Base-by-base conservation (phyloP, 116 monocot genomes). In the Dioscorea cayenensis region DNA sequence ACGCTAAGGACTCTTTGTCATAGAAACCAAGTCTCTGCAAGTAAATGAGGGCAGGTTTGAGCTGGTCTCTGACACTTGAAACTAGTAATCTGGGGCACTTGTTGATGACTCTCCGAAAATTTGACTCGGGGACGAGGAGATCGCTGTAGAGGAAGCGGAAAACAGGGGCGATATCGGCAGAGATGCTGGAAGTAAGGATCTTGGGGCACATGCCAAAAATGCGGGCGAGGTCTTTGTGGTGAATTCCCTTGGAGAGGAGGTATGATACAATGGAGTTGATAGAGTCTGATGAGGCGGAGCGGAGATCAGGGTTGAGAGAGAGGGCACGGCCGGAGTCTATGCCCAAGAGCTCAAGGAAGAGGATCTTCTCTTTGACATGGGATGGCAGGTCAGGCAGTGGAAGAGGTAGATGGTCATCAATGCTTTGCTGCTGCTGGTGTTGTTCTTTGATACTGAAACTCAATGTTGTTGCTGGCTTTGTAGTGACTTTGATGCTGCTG, bases 331-430 rank as follows among this genome's bases (percentile, higher is more conserved):
- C 73, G 67, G 89, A 81, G 83, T 95, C 80, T 73, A 95, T 69
- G 71, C 95, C 91, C 89, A 91, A 86, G 66, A 89, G 70, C 66
- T 91, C 91, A 35, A 95, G 81, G 83, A 77, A 80, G 28, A 95
- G 82, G 77, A 95, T 91, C 65, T 86, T 91, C 73, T 95, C 89
- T 66, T 83, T 86, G 27, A 84, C 70, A 18, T 78, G 79, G 12
- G 78, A 3, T 19, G 86, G 78, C 64, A 86, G 82, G 67, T 88
- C 79, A 0, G 88, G 84, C 19, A 82, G 72, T 29, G 71, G 79
- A 51, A 85, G 81, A 66, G 65, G 67, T 36, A n/a, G 64, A 36
- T 19, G 36, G 59, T 48, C 49, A 4, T 25, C 28, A 21, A 36
- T 66, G 43, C 23, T 43, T 3, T 27, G 20, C 18, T 12, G 60